Evolutionary conservation across 805 yeast species (phyloP), one percentile per base, ranked within the genome.

Genomic region (Metschnikowia gelsemii): DNA sequence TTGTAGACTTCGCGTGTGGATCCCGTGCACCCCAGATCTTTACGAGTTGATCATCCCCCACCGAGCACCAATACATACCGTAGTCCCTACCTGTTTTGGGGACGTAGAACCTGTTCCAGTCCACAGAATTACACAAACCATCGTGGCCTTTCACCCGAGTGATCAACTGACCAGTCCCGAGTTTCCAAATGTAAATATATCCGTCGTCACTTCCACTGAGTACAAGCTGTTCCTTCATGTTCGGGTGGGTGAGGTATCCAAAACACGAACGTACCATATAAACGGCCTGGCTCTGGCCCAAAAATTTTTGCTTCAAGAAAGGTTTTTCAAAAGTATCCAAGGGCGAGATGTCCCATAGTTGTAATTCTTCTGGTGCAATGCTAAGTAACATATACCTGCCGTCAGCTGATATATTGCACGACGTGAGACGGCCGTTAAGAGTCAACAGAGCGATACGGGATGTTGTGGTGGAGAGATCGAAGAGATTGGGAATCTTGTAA

Each of bases 191-290:
- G 57, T 81, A 87, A 3, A 87, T 72, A 39, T 75, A 69, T 0
- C 88, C 88, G 59, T 89, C 95, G 56, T 86, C 95, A 32, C 90
- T 79, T 0, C 96, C 96, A 50, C 88, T 79, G n/a, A 83, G 64
- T 0, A 87, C 76, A 37, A 86, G 66, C 47, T 81, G 80, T 51
- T 86, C 91, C 45, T 78, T 72, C 11, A 49, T 51, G 6, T 47
- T 50, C 0, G 51, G 50, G 8, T 54, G 48, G 34, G 55, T 57
- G 42, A 74, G 72, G 33, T 82, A 82, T 0, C 95, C 95, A 57
- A 88, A 82, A 50, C 87, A 75, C 1, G 95, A 81, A 35, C 95
- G 70, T 16, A 90, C 78, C 27, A 88, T 79, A 54, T 71, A 82
- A 19, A 80, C 73, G 21, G 78, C 75, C 58, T 86, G 95, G 42